These are phyloP conservation scores for Ramaria sp. DNA, from an alignment of 768 basidiomycete species.

Conservation along the genomic window DNA sequence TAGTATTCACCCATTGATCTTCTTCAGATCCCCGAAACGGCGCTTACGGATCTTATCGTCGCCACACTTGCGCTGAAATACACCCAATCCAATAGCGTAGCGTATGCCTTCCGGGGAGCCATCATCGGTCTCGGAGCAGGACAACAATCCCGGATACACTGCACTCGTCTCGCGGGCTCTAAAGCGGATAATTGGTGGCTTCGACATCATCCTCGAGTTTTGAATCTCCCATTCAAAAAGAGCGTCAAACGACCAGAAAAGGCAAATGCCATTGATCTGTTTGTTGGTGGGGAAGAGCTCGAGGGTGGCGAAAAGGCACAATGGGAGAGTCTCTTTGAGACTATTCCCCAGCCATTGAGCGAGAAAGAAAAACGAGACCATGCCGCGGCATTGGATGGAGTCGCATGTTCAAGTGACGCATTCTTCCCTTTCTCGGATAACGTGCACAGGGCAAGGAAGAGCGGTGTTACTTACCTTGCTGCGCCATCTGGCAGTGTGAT, in stretches of 20 bases:
- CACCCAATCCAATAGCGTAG: conserved; percentile 98
- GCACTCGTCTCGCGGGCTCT: conserved; percentile 91
- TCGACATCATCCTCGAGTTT: conserved; percentile 89
- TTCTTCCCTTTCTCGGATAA: conserved; percentile 99
- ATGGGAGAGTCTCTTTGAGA: conserved; percentile 86
- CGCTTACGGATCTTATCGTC: conserved; percentile 86
- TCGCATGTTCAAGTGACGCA: conserved; percentile 91
- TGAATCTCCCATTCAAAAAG: conserved; percentile 90
- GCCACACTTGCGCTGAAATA: conserved; percentile 97
- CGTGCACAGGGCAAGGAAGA: conserved; percentile 85
- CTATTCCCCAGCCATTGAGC: conserved; percentile 51
- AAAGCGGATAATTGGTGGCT: conserved; percentile 99
- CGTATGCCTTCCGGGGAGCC: conserved; percentile 86
- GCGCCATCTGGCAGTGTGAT: conserved; percentile 93
- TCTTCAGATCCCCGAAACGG: conserved; percentile 58
- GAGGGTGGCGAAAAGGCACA: conserved; percentile 84
- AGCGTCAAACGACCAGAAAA: conserved; percentile 97
- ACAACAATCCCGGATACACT: conserved; percentile 98
- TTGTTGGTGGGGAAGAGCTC: conserved; percentile 80
- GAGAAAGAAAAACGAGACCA: conserved; percentile 67
- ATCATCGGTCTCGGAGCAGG: conserved; percentile 95
- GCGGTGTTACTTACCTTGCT: conserved; percentile 86
- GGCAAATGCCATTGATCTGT: conserved; percentile 96
- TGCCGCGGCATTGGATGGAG: conserved; percentile 64
- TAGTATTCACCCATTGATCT: background rate